Base-by-base conservation (phyloP, 805 yeast genomes). In the Spathaspora arborariae region DNA sequence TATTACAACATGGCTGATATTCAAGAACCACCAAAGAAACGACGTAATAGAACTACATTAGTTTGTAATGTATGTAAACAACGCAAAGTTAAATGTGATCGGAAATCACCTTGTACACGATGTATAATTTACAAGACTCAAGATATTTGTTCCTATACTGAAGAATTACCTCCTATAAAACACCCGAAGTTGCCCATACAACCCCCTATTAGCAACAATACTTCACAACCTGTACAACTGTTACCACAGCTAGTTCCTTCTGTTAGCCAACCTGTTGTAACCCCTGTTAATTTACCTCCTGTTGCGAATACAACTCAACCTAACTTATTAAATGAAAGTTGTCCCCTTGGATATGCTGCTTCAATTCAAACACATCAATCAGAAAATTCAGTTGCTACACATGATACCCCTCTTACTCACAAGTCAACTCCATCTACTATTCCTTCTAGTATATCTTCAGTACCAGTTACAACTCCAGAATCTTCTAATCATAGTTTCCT, bases 31-130 rank as follows among this genome's bases (percentile, higher is more conserved):
- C 24, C 24, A 3, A 33, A 19, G 27, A 45, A 45, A 24, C 35
- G 36, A 35, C 44, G 47, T 13, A 39, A 30, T 24, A 39, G 42
- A 20, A 20, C 42, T 8, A 39, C 42, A 27, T 33, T 45, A n/a
- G 44, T 45, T 16, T 45, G 47, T 19, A 41, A 36, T 30, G 42
- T 38, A 13, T 45, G 47, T 19, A 45, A 45, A 13, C 42, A 33
- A 33, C 20, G 42, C 6, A 45, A 45, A 18, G 42, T 45, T 11
- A 45, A 45, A 20, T 45, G 47, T 41, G 42, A 45, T 41, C 44
- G 47, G 18, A 19, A 30, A 26, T 36, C 20, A 30, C 47, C 47
- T 9, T 45, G 47, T 35, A 24, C 43, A 5, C 24, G 43, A 13
- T 45, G 47, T 24, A 22, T 45, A 10, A 18, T 27, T 20, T 37